phyloP scores from a whole-genome alignment of 2,329 filamentous ascomycete genomes.

The Colletotrichum sp. region DNA sequence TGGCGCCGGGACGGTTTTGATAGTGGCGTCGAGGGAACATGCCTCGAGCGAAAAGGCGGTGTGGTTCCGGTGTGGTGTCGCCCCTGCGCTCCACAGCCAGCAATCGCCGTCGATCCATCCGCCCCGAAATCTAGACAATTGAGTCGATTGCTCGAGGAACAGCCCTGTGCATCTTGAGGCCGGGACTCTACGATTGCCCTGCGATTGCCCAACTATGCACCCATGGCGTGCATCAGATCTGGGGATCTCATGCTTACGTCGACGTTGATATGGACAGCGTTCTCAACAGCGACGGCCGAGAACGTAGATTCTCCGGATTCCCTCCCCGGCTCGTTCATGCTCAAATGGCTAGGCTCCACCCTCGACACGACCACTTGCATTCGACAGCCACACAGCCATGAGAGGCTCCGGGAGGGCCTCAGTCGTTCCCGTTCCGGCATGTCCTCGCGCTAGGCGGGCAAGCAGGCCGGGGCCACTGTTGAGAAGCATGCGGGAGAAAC shows the following conservation, averaged over 20 bases:
- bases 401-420: conserved; percentile 19
- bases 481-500: background rate
- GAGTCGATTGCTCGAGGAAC: background rate
- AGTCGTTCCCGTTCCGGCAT: conserved; percentile 8
- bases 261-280: background rate
- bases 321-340: background rate
- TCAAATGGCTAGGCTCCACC: background rate
- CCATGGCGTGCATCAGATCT: conserved; percentile 19
- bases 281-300: background rate
- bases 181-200: background rate
- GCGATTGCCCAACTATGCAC: background rate
- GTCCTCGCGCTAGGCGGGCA: conserved; percentile 13
- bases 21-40: conserved; percentile 16
- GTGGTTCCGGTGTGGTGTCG: conserved; percentile 20
- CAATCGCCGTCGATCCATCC: background rate
- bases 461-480: background rate
- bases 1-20: background rate
- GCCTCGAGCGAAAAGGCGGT: conserved; percentile 26
- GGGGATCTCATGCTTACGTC: background rate
- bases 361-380: background rate
- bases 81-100: conserved; percentile 11
- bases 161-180: background rate
- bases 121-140: background rate
- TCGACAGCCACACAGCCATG: background rate
- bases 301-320: background rate